Evolutionary conservation across 192 early-diverging fungal genomes (phyloP).

Genomic region (Coemansia sp.): DNA sequence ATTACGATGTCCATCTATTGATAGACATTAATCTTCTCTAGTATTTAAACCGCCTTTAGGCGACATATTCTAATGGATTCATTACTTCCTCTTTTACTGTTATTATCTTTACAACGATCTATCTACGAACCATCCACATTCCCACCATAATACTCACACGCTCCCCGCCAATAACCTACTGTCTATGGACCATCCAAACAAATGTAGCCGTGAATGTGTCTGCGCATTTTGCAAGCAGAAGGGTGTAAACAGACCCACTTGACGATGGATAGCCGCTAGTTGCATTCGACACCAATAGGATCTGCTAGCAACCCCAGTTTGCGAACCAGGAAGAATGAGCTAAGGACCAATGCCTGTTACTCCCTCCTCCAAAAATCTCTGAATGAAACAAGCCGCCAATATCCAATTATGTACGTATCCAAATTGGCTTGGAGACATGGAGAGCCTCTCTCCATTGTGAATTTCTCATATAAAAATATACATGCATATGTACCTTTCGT

Average conservation of each 20-base stretch:
- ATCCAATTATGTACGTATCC: background rate
- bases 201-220: conserved; percentile 12
- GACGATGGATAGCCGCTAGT: background rate
- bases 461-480: background rate
- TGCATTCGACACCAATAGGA: background rate
- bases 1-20: no score
- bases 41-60: no score
- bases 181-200: background rate
- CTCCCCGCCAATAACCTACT: background rate
- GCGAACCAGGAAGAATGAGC: background rate
- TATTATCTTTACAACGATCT: no score
- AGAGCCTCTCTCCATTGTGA: background rate
- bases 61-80: no score
- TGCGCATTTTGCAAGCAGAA: conserved; percentile 15
- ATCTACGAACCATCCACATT: background rate
- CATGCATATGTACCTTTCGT: background rate
- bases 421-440: background rate
- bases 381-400: background rate
- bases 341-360: background rate
- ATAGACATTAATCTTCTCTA: no score
- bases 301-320: background rate
- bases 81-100: no score
- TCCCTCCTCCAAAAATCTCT: background rate
- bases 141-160: background rate
- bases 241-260: conserved; percentile 1